These are phyloP conservation scores for Aspergillus oerlinghausenensis DNA, from an alignment of 2,329 filamentous ascomycete genomes.

Conservation along the genomic window DNA sequence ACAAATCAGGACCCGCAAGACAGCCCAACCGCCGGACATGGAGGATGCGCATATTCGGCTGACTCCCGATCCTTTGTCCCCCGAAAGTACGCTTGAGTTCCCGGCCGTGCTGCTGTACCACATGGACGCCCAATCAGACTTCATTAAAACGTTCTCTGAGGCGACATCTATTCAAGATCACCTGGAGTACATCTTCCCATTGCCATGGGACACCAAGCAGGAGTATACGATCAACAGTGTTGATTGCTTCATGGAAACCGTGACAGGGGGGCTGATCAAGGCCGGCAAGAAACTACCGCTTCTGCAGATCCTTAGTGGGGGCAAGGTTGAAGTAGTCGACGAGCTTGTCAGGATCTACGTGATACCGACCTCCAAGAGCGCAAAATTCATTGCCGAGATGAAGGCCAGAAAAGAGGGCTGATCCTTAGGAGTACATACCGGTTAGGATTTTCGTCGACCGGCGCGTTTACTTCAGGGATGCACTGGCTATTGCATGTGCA, in stretches of 20 bases:
- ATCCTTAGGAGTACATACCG: constrained; percentile 1
- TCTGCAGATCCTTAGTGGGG: constrained; percentile 67
- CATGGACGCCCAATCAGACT: constrained; percentile 74
- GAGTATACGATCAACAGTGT: constrained; percentile 65
- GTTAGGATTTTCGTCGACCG: background rate
- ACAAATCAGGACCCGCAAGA: constrained; percentile 64
- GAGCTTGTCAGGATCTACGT: constrained; percentile 78
- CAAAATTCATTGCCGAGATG: constrained; percentile 76
- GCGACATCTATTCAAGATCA: constrained; percentile 70
- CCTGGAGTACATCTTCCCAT: constrained; percentile 76
- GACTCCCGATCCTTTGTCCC: constrained; percentile 67
- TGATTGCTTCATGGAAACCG: constrained; percentile 87
- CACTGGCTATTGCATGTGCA: background rate
- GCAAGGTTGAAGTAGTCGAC: constrained; percentile 83
- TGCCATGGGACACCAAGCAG: constrained; percentile 73
- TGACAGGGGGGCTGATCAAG: constrained; percentile 74
- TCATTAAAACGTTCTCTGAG: constrained; percentile 83
- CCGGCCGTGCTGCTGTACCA: constrained; percentile 85
- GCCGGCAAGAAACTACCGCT: constrained; percentile 79
- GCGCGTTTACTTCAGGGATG: background rate
- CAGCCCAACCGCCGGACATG: constrained; percentile 73
- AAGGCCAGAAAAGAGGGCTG: constrained; percentile 62
- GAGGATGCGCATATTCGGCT: constrained; percentile 74
- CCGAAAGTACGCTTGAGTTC: constrained; percentile 66
- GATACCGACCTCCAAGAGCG: constrained; percentile 65